Evolutionary conservation across 2,329 filamentous ascomycete genomes (phyloP).

Genomic region (Fusarium chlamydosporum): DNA sequence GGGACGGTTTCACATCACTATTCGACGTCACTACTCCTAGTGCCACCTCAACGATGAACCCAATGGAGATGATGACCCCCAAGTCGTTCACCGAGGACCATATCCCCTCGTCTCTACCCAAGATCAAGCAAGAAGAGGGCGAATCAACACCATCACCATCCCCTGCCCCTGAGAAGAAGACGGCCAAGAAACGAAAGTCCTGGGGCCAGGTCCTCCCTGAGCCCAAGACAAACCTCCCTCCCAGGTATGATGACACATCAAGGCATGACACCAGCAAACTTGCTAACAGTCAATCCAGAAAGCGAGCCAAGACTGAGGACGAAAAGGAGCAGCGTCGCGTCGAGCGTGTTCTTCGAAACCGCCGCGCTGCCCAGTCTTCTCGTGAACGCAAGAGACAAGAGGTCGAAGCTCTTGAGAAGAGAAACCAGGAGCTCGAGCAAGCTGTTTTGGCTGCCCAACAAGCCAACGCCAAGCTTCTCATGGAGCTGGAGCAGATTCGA

Average conservation of each 20-base stretch:
- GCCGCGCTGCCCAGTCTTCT: constrained; percentile 95
- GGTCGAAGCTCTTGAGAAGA: constrained; percentile 85
- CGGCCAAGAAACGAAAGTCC: constrained; percentile 94
- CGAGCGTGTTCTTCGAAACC: constrained; percentile 96
- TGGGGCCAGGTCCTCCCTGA: constrained; percentile 98
- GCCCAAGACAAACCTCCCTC: constrained; percentile 95
- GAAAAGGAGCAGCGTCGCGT: constrained; percentile 99
- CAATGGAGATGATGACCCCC: constrained; percentile 66
- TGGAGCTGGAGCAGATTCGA: constrained; percentile 66
- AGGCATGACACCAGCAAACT: background rate
- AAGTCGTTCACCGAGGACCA: constrained; percentile 56
- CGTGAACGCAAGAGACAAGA: constrained; percentile 90
- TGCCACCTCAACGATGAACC: constrained; percentile 57
- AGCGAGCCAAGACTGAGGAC: constrained; percentile 98
- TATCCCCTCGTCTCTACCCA: constrained; percentile 14
- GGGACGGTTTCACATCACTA: constrained; percentile 65
- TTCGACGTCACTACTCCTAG: constrained; percentile 58
- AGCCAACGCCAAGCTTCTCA: constrained; percentile 63
- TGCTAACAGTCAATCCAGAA: constrained; percentile 66
- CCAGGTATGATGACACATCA: constrained; percentile 70
- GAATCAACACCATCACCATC: constrained; percentile 48
- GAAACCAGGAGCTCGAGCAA: constrained; percentile 78
- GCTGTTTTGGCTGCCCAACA: constrained; percentile 72
- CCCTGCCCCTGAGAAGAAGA: constrained; percentile 72
- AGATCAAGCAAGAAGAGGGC: constrained; percentile 39